Base-by-base conservation (phyloP, 306 rosid species). In the Rubus parviflorus region DNA sequence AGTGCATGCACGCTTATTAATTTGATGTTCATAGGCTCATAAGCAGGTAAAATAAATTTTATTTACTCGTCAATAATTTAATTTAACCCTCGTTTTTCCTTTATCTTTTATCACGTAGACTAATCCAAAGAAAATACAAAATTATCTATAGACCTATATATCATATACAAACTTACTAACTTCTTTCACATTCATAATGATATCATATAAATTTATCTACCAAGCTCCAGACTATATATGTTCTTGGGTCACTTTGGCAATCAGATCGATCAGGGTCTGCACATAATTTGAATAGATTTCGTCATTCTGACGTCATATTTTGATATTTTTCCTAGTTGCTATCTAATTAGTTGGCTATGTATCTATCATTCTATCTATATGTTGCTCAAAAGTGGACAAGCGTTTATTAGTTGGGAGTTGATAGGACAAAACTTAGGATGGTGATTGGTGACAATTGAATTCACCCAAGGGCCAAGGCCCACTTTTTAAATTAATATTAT, bases 341-440 rank as follows among this genome's bases (percentile, higher is more conserved):
- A 40, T 54, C 19, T 0, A 35, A 58, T 43, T 51, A 71, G 61
- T 70, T 83, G 81, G 72, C 46, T 52, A 69, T 75, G 45, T 64
- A 23, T 82, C 73, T 43, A 47, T 30, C 35, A 30, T 30, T 30
- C 35, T 30, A 30, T 64, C 60, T 57, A 9, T 35, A n/a, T 78
- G 82, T 77, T 73, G 57, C 76, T 58, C 40, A 58, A 82, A 82
- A 75, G 76, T 73, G 75, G 76, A 77, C 82, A 68, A 41, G 66
- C 48, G 68, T 41, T 9, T 49, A 2, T 46, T 38, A 43, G 64
- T 75, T 74, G 75, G 63, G 69, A 70, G 64, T 83, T 76, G 84
- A 83, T 85, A 75, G 78, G 88, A 83, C 69, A 82, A 65, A 70
- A 73, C 81, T 77, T 83, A 78, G 75, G 86, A 77, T 81, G 77